Evolutionary conservation across 345 rosid genomes (phyloP), one percentile per base, ranked within the genome.

Genomic region (Populus nigra): DNA sequence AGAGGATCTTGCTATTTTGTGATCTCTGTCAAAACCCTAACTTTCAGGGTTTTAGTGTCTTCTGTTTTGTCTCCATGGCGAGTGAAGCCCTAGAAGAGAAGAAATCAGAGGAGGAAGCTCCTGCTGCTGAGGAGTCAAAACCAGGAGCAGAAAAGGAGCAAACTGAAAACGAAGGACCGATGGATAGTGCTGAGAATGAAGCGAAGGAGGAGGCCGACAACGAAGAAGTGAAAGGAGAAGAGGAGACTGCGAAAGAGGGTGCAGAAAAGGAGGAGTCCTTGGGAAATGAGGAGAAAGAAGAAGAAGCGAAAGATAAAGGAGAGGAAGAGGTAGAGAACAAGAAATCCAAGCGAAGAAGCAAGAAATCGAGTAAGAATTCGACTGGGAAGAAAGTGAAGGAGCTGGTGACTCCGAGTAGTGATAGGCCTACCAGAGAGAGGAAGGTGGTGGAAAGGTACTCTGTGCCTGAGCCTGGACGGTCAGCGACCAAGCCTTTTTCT

Each of bases 381-480:
- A 38, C 62, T 1, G 85, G 81, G 41, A 35, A 57, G 71, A 78
- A 75, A 78, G 70, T 27, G 63, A 83, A 77, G 53, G 87, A 86
- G 69, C 77, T 87, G 15, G 86, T 85, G 68, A 89, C 91, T 25
- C 91, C 93, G 12, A 65, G 82, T 55, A 92, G 90, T 71, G 93
- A 92, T 8, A 84, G 98, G 77, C 98, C 99, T 13, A 83, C 92
- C 8, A 90, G 99, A 78, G 98, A 96, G 89, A 87, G 97, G 85
- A 96, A 89, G 84, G 71, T 86, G 22, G 99, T 96, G 25, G 98
- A 96, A 77, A 91, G 98, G 75, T 96, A 89, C 87, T 91, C 99
- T 9, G 81, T 80, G 20, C 85, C 98, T 5, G 84, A 91, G 71
- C 83, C 87, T 73, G 79, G 82, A 27, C 87, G 93, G 71, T 73